Base-by-base conservation (phyloP, 768 basidiomycete genomes). In the Lyophyllum shimeji region DNA sequence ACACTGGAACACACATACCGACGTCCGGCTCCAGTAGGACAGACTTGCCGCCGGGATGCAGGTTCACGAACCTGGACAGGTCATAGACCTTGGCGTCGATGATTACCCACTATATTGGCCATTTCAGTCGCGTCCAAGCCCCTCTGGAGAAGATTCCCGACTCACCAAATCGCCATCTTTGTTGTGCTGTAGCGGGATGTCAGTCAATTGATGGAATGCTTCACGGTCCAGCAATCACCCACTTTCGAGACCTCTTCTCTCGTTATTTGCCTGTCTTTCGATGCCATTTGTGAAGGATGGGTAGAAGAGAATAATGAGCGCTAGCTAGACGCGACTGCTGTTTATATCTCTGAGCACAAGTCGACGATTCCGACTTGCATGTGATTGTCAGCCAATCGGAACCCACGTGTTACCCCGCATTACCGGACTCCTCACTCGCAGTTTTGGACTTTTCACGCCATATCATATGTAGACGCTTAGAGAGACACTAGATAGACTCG, bases 31-130 rank as follows among this genome's bases (percentile, higher is more conserved):
- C 86, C 23, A 85, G 70, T 21, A 97, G 79, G 9, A 93, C 93
- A 2, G 82, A 78, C 0, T 79, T 67, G 23, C 93, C 93, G 54
- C 93, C 94, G 0, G 92, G 94, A 65, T 97, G 94, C 47, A 95
- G 73, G 46, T 77, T 78, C 63, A 82, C 81, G 75, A 98, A 95
- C 62, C 79, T 83, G 18, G 87, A 82, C 18, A 95, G 71, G 71
- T 95, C 86, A 69, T 86, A 94, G 29, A 93, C 93, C 65, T 87
- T 89, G 25, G 85, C 78, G 67, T 96, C 92, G 60, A 94, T 82
- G 59, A 93, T 81, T 45, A 94, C 74, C 91, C 91, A 94, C 86
- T 90, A 55, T 2, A 37, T 4, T 27, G 0, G 4, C 8, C 12
- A 29, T 33, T 31, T n/a, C 9, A 33, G 27, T 25, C 31, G 25